phyloP scores from a whole-genome alignment of 306 rosid species.

The Cucurbita pepo region DNA sequence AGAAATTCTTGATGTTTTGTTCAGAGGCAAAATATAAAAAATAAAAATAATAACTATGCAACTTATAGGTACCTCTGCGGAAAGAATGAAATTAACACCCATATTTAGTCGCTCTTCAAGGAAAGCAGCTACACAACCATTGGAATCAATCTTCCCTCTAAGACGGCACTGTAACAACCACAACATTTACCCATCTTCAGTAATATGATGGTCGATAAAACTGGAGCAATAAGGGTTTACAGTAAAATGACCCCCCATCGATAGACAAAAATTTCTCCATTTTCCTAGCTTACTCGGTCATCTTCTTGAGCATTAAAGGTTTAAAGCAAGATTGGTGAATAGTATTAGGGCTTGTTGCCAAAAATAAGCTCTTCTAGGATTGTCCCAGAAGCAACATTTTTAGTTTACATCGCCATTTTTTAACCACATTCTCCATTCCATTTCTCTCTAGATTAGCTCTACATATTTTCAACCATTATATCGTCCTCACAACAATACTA shows the following conservation, averaged over 20 bases:
- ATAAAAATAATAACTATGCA: not conserved
- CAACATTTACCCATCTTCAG: not conserved
- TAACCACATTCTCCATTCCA: not conserved
- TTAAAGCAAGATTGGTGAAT: not conserved
- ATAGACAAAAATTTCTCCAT: not conserved
- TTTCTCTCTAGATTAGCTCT: not conserved
- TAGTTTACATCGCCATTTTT: not conserved
- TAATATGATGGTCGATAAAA: not conserved
- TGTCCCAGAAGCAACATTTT: not conserved
- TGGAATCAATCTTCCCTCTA: constrained; percentile 86
- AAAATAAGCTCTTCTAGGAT: not conserved
- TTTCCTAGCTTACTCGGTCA: not conserved
- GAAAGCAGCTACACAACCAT: constrained; percentile 51
- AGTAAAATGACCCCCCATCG: not conserved
- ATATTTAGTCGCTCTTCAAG: constrained; percentile 80
- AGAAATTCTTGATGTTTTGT: not conserved
- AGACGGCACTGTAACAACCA: constrained; percentile 53
- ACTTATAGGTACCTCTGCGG: constrained; percentile 37
- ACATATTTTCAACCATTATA: not conserved
- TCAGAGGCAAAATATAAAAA: not conserved
- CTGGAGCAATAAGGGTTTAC: not conserved
- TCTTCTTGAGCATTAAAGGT: not conserved
- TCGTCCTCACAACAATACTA: not conserved
- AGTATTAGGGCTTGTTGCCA: not conserved
- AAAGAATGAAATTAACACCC: constrained; percentile 62